Conservation (phyloP, 306 rosid genomes). For the Inga laurina region DNA sequence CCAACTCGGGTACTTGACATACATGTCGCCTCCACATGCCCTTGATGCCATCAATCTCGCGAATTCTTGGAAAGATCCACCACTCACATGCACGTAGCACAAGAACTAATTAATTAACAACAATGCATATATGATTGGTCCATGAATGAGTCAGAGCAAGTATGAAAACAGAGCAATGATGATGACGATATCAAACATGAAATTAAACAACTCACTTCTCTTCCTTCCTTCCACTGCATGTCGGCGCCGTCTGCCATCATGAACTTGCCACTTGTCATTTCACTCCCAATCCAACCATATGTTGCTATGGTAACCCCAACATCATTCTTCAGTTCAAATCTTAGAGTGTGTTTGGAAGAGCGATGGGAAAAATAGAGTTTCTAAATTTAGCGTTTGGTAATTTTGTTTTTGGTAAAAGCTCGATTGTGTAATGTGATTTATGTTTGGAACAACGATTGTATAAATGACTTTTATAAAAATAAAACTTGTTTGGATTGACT, state of each 20-base stretch:
- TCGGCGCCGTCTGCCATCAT: constrained; percentile 86
- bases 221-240: constrained; percentile 92
- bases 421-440: too few relatives aligned
- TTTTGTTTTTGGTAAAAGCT: too few relatives aligned
- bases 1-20: constrained; percentile 84
- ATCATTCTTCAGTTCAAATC: constrained; percentile 78
- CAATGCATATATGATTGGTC: neutral
- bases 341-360: too few relatives aligned
- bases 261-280: constrained; percentile 81
- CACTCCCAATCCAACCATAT: constrained; percentile 85
- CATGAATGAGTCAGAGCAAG: neutral
- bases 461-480: too few relatives aligned
- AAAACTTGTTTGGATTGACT: too few relatives aligned
- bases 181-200: neutral
- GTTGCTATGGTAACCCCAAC: constrained; percentile 83
- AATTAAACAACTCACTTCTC: constrained; percentile 54
- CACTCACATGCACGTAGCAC: constrained; percentile 52
- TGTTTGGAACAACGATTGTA: too few relatives aligned
- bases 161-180: neutral
- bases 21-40: constrained; percentile 74
- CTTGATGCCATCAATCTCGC: constrained; percentile 76
- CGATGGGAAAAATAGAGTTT: too few relatives aligned
- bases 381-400: too few relatives aligned
- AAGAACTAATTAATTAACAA: neutral
- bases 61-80: constrained; percentile 68